A percentile compares a stretch with the other conserved stretches of the same genome.
phyloP scores from a whole-genome alignment of 345 rosid species.

The Linum usitatissimum region DNA sequence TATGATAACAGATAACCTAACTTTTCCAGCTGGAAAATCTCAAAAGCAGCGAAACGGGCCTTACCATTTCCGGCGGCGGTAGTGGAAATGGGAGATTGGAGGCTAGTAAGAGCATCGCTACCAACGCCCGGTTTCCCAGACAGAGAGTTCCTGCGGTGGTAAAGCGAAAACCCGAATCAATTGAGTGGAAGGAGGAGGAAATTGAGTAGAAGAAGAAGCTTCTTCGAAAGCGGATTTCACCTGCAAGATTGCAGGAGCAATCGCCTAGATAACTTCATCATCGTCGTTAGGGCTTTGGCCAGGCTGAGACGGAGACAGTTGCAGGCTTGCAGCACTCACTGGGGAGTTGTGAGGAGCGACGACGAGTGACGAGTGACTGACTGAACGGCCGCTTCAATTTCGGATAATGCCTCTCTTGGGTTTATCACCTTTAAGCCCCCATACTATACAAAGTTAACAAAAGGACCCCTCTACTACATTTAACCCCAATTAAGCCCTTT shows the following conservation, averaged over 20 bases:
- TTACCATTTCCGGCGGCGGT: not conserved
- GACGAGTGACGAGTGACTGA: too few relatives aligned
- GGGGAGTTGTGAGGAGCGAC: too few relatives aligned
- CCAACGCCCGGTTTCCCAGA: not conserved
- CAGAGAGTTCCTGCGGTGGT: not conserved
- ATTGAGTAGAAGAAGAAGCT: not conserved
- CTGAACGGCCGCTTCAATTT: too few relatives aligned
- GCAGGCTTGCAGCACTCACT: too few relatives aligned
- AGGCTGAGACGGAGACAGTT: too few relatives aligned
- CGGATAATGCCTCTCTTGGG: too few relatives aligned
- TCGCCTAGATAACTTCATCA: not conserved
- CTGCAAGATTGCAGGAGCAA: not conserved
- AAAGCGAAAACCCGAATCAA: not conserved
- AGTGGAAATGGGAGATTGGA: not conserved
- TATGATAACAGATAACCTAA: not conserved
- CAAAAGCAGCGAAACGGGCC: not conserved
- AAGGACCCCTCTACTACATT: too few relatives aligned
- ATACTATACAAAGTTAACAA: too few relatives aligned
- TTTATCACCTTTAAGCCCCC: too few relatives aligned
- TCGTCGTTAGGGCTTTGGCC: not conserved
- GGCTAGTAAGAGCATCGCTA: not conserved
- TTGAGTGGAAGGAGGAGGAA: not conserved
- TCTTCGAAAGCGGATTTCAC: not conserved
- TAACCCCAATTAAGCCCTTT: too few relatives aligned
- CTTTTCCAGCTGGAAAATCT: not conserved